Evolutionary conservation across 768 basidiomycete genomes (phyloP), one percentile per base, ranked within the genome.

Genomic region (Auriscalpium orientale): DNA sequence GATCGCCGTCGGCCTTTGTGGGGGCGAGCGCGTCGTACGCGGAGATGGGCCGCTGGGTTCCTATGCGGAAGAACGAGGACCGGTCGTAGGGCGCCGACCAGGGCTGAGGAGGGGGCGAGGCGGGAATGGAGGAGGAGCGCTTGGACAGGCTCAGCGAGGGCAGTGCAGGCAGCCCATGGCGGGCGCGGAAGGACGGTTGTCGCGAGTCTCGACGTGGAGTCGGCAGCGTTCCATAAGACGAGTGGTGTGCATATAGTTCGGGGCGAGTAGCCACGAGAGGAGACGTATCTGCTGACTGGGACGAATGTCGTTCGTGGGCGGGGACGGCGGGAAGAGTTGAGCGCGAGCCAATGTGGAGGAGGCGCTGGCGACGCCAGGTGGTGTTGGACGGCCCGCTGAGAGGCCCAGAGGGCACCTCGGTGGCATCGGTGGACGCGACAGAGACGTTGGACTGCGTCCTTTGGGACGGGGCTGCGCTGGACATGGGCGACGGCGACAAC

Each of bases 31-130:
- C 79, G 62, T 91, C 89, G 58, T 91, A 91, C 3, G 86, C 80
- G 2, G 87, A 85, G 54, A 89, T 85, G 0, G 84, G 85, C 9
- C 88, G 79, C 62, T 82, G 78, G 38, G 73, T 60, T 49, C 68
- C 73, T 49, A 81, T 50, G 74, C 62, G 60, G 46, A 79, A 70
- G 35, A 76, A 67, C 4, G 65, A 64, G 4, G 79, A 67, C 7
- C 73, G 65, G 49, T 65, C 62, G 20, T 62, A 2, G 4, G 58
- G 57, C 8, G 76, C 55, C 6, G 46, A 37, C 1, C 40, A 71
- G 51, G 72, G 70, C 3, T 70, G 54, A 5, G 28, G 28, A 28
- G 28, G 28, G 8, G 78, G 72, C 51, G 64, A 67, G 34, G 78
- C 67, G 56, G 8, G 77, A 66, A 21, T 62, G 52, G 33, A 66